Evolutionary conservation across 106 monocot genomes (phyloP), one percentile per base, ranked within the genome.

Genomic region (Iris macrosiphon): DNA sequence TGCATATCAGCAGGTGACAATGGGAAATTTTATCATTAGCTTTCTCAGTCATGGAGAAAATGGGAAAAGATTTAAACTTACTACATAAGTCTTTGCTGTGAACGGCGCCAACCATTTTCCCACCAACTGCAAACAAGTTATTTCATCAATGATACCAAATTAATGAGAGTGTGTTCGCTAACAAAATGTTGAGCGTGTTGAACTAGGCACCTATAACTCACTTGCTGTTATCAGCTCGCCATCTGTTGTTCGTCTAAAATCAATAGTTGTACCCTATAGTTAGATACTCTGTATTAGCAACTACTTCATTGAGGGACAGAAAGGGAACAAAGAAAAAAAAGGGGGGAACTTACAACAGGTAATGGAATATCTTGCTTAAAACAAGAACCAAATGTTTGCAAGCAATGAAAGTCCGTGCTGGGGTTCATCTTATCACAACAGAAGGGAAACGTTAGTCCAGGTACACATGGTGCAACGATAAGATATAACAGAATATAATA

Each of bases 51-150:
- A n/a, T n/a, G n/a, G n/a, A n/a, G n/a, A n/a, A n/a, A n/a, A n/a
- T n/a, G n/a, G n/a, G n/a, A n/a, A n/a, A n/a, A n/a, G n/a, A n/a
- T n/a, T n/a, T n/a, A n/a, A 59, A 80, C 92, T 87, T 80, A 87
- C 92, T 93, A 65, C 92, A 98, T 45, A 98, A 55, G 45, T 98
- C 98, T 76, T 84, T 91, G 75, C 91, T 87, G 12, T 69, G 75
- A 5, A 98, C 98, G 35, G 75, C 64, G 53, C 98, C 91, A 53
- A 98, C 70, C 20, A 71, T 77, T 60, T 67, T 83, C 8, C 87
- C 98, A 48, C 69, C 83, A 77, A 98, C 98, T 98, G 72, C 68
- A 78, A 27, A 62, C 8, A 33, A 60, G 46, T n/a, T 1, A 58
- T 28, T 53, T n/a, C 4, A 11, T 53, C 52, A 54, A 16, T n/a